A percentile compares a stretch with the other conserved stretches of the same genome.
These are phyloP conservation scores for Pontederia paniculata DNA, from an alignment of 176 grass and related monocot genomes.

Conservation along the genomic window DNA sequence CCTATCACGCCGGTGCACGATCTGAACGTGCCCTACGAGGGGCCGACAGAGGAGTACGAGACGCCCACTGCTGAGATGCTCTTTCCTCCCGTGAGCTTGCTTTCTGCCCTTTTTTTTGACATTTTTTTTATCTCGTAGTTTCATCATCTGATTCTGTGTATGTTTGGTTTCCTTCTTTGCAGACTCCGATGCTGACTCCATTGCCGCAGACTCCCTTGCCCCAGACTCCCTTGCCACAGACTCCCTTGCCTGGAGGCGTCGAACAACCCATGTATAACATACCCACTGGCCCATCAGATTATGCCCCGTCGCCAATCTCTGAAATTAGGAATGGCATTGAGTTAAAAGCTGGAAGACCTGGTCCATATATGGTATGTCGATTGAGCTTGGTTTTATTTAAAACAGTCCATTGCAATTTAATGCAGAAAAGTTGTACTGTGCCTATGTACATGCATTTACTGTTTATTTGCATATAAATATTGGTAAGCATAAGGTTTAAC, in stretches of 20 bases:
- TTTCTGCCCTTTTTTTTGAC: neutral
- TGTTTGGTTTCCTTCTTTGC: neutral
- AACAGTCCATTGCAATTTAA: too few species aligned
- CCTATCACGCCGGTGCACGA: conserved; percentile 59
- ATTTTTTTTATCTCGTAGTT: neutral
- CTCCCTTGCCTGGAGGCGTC: conserved; percentile 34
- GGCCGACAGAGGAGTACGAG: conserved; percentile 86
- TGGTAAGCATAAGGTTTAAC: neutral
- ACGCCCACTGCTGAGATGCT: conserved; percentile 37
- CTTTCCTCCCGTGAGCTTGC: conserved; percentile 17
- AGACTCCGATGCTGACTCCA: neutral
- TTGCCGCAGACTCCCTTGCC: conserved; percentile 42
- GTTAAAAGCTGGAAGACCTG: conserved; percentile 51
- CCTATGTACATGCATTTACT: neutral
- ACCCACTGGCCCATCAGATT: conserved; percentile 71
- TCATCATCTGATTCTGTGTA: neutral
- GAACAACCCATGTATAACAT: conserved; percentile 81
- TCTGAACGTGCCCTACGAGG: conserved; percentile 93
- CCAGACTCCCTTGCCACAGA: conserved; percentile 90
- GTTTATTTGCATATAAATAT: too few species aligned
- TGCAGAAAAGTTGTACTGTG: too few species aligned
- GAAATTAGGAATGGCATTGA: conserved; percentile 70
- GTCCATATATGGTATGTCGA: conserved; percentile 59
- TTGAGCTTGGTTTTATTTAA: too few species aligned
- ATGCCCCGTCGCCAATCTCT: conserved; percentile 69